Conservation (phyloP, 306 rosid species). For the Trichosanthes cucumerina region DNA sequence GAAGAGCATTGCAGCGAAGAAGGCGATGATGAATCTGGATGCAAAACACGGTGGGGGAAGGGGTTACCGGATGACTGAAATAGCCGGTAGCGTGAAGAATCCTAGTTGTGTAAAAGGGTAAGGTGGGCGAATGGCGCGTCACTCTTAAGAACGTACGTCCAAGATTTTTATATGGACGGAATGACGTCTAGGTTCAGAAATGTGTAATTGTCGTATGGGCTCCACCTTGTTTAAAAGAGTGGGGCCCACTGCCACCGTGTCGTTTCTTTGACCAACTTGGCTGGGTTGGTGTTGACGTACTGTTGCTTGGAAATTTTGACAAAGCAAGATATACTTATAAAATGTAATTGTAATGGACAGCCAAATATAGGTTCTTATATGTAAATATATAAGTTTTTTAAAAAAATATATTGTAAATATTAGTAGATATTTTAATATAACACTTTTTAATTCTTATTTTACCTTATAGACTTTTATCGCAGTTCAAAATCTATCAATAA, state of each 20-base stretch:
- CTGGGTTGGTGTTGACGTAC: too few species aligned
- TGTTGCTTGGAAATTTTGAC: too few species aligned
- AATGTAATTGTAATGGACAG: too few species aligned
- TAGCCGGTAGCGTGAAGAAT: conserved; percentile 16
- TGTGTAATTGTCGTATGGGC: neutral
- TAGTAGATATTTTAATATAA: too few species aligned
- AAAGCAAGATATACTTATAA: too few species aligned
- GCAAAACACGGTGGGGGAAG: neutral
- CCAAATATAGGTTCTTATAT: too few species aligned
- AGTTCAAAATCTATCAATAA: too few species aligned
- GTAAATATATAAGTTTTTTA: too few species aligned
- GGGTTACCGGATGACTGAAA: conserved; percentile 7
- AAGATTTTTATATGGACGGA: neutral
- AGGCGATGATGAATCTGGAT: conserved; percentile 19
- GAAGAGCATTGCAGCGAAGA: neutral
- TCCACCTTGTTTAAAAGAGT: neutral
- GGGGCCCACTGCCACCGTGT: conserved; percentile 3
- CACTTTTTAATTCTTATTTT: too few species aligned
- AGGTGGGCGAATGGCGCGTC: conserved; percentile 5
- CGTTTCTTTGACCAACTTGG: neutral
- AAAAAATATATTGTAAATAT: too few species aligned
- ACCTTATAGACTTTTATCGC: too few species aligned
- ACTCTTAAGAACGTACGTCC: neutral
- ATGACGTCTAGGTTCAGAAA: conserved; percentile 14
- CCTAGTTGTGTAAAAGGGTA: neutral